Evolutionary conservation across 768 basidiomycete genomes (phyloP), one percentile per base, ranked within the genome.

Genomic region (Dentipellis sp.): DNA sequence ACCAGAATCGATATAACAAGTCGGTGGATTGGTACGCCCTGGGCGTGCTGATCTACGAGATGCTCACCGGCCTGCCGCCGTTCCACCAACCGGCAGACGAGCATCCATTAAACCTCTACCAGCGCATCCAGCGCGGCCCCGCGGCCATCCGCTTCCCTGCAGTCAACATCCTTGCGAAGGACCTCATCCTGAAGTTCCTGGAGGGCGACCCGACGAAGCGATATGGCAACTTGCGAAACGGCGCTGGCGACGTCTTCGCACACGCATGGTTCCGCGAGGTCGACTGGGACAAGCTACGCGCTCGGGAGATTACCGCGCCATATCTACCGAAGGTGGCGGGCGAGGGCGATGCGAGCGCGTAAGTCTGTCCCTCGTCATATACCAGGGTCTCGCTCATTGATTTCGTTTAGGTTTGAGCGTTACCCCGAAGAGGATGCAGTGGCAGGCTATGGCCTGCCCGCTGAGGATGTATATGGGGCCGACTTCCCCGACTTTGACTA

Each of bases 11-110:
- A 6, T 98, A 99, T 68, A 95, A 94, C 67, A 95, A 97, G 69
- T 88, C 86, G 56, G 95, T 97, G 2, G 97, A 99, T 67, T 99
- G 94, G 94, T 99, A 97, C 73, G 95, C 97, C 1, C 80, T 97
- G 52, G 97, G 97, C 52, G 91, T 99, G 54, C 83, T 99, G 58
- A 88, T 94, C 55, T 99, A 89, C 68, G 97, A 99, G 71, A 97
- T 98, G 94, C 80, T 99, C 46, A 93, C 90, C 0, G 97, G 97
- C 8, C 84, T 88, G 23, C 92, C 94, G 23, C 97, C 97, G 0
- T 98, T 93, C 75, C 94, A 97, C 71, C 87, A 90, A 68, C 75
- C 80, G 22, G 91, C 92, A 66, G 61, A 81, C 76, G 34, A 36
- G 49, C 90, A 92, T 65, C 94, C 90, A 19, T 81, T 94, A 64